These are phyloP conservation scores for Symbiodinium natans DNA, from an alignment of 73 alveolate species.

Conservation along the genomic window DNA sequence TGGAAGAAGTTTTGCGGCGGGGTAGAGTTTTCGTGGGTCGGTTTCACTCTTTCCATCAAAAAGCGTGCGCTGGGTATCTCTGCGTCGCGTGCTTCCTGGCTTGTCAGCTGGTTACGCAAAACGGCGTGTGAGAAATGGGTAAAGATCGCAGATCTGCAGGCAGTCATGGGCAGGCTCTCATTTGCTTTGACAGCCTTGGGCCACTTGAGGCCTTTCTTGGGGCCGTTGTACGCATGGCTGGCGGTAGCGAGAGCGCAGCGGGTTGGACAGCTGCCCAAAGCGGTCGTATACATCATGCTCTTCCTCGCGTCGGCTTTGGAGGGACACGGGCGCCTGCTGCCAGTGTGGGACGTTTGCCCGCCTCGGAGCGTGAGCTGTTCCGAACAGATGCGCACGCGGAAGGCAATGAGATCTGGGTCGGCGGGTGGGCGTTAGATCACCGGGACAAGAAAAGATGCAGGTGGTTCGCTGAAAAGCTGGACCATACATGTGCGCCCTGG, in stretches of 20 bases:
- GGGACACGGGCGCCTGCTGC: neutral
- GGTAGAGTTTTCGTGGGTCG: neutral
- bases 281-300: neutral
- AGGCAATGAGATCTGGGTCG: neutral
- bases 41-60: neutral
- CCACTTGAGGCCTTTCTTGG: constrained; percentile 1
- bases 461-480: neutral
- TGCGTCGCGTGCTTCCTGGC: constrained; percentile 15
- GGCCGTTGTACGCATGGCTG: constrained; percentile 24
- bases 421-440: neutral
- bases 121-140: neutral
- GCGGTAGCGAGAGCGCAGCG: neutral
- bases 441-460: neutral
- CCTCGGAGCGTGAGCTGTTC: neutral
- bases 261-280: neutral
- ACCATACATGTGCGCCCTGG: neutral
- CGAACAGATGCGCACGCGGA: neutral
- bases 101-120: neutral
- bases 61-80: neutral
- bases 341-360: neutral
- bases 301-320: neutral
- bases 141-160: neutral
- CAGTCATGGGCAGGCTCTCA: constrained; percentile 12
- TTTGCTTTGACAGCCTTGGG: neutral
- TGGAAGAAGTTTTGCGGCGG: constrained; percentile 59